These are phyloP conservation scores for Diplocarpon rosae DNA, from an alignment of 2,329 filamentous ascomycete species.

Conservation along the genomic window DNA sequence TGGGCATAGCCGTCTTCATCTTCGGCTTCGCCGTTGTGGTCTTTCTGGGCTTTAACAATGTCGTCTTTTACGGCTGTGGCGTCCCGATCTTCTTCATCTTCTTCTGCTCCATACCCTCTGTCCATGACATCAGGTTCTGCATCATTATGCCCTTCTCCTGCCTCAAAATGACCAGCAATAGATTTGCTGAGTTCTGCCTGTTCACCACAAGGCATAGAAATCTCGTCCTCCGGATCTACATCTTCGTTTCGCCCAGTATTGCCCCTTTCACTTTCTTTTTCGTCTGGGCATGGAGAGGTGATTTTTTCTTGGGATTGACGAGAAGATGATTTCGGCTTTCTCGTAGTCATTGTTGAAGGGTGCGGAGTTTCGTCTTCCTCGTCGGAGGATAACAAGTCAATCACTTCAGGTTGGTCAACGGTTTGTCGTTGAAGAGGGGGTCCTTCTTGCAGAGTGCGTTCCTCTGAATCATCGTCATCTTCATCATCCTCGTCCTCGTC, in stretches of 20 bases:
- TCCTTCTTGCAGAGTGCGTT: too few species aligned
- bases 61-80: neutral
- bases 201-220: constrained; percentile 1
- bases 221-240: neutral
- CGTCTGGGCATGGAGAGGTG: constrained; percentile 7
- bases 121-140: neutral
- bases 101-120: neutral
- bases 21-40: neutral
- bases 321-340: constrained; percentile 14
- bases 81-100: constrained; percentile 1
- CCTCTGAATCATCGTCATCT: constrained; percentile 14
- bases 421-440: too few species aligned
- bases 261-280: constrained; percentile 9
- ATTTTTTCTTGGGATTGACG: constrained; percentile 4
- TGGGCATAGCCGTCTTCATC: neutral
- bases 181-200: constrained; percentile 3
- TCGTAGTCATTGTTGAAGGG: neutral
- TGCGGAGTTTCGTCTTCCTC: constrained; percentile 21
- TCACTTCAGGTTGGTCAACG: constrained; percentile 16
- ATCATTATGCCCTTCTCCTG: neutral
- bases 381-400: constrained; percentile 28
- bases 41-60: neutral
- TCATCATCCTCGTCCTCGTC: constrained; percentile 13
- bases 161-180: neutral
- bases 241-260: constrained; percentile 1